Evolutionary conservation across 1,284 basidiomycete species (phyloP), one percentile per base, ranked within the genome.

Genomic region (Puccinia sorghi): DNA sequence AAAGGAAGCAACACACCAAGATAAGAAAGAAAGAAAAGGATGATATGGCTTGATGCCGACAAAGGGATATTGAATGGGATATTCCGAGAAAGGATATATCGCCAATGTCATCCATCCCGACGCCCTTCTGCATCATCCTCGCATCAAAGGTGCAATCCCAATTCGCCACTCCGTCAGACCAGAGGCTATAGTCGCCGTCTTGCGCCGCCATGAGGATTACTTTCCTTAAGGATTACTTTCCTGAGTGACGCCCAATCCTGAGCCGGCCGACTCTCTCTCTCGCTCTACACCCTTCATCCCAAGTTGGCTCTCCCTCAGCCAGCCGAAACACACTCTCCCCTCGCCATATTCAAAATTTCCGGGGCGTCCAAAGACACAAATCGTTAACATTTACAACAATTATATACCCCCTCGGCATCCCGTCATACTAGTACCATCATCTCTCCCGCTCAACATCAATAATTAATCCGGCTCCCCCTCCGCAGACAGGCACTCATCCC

Each of bases 1-100:
- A 59, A 59, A 59, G 57, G 57, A 59, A 59, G 27, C 57, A 59
- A n/a, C n/a, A n/a, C n/a, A n/a, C n/a, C n/a, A n/a, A n/a, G 32
- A 32, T 32, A 32, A 32, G 25, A 56, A 22, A 9, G n/a, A 25
- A 22, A 56, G 43, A 15, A 46, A 52, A 52, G 50, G 50, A 52
- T 52, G 50, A 20, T 52, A 52, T 52, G 1, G 12, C 2, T 52
- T 7, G 15, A 37, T 59, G 12, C 57, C 57, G 15, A 59, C 27
- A 59, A 59, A 59, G 57, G 32, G 57, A 59, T 59, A 59, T 59
- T 27, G 27, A 59, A 32, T 59, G 54, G 9, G 57, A 59, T 59
- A 59, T 37, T 32, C 57, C 57, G 57, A 59, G 57, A 59, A 59
- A 59, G 57, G 57, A 59, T 59, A 27, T 59, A 13, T 37, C 4